Evolutionary conservation across 1,139 yeast species (phyloP).

Genomic region (Taphrina pruni): DNA sequence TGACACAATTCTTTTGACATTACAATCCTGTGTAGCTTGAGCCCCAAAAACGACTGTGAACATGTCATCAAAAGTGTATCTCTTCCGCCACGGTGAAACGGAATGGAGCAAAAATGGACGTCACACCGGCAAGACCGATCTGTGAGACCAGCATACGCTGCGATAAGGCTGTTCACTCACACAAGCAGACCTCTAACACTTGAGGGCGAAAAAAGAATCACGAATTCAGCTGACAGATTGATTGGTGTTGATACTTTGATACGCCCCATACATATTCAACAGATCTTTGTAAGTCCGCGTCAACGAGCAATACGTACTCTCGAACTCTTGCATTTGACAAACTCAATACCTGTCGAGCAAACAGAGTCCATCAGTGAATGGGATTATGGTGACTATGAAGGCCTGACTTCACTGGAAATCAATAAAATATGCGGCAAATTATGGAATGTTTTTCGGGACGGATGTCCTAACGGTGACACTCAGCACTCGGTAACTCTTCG

Average conservation of each 20-base stretch:
- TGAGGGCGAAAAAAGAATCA: conserved; percentile 75
- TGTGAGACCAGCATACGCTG: conserved; percentile 67
- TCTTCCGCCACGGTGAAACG: conserved; percentile 64
- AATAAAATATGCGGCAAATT: conserved; percentile 65
- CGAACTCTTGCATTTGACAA: conserved; percentile 58
- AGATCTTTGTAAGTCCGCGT: conserved; percentile 80
- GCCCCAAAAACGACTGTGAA: neutral
- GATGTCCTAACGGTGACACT: conserved; percentile 88
- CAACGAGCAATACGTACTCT: conserved; percentile 76
- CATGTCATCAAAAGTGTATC: conserved; percentile 32
- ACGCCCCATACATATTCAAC: conserved; percentile 66
- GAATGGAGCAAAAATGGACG: conserved; percentile 95
- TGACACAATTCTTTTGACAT: too few relatives aligned
- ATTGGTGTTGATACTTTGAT: conserved; percentile 68
- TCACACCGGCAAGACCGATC: conserved; percentile 83
- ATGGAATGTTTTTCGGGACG: conserved; percentile 91
- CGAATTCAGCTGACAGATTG: conserved; percentile 70
- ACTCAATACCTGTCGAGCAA: conserved; percentile 49
- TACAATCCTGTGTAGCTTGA: neutral
- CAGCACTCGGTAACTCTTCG: conserved; percentile 68
- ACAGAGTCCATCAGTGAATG: conserved; percentile 82
- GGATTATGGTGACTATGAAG: conserved; percentile 97
- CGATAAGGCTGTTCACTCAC: conserved; percentile 46
- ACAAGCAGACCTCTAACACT: conserved; percentile 19
- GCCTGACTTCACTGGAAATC: conserved; percentile 73